Conservation (phyloP, 2,329 filamentous ascomycete genomes). For the Aspergillus sp. region DNA sequence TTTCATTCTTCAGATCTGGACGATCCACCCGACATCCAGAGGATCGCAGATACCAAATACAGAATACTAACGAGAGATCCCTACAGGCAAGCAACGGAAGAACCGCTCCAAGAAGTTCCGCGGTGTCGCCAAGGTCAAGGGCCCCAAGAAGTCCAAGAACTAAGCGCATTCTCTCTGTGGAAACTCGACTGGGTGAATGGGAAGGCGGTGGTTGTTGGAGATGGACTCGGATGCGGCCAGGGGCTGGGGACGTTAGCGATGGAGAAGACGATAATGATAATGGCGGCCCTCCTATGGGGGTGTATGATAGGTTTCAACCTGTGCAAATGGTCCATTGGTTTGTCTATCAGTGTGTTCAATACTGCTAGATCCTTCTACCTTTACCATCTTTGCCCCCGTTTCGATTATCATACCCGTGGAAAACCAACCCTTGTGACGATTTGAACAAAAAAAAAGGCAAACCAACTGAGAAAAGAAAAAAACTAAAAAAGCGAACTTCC, state of each 20-base stretch:
- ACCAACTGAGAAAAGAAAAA: not conserved
- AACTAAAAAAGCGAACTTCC: slow-evolving; percentile 2
- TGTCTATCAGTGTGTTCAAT: not conserved
- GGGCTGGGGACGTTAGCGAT: slow-evolving; percentile 21
- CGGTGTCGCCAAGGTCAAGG: slow-evolving; percentile 98
- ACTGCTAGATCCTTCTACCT: not conserved
- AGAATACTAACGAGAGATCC: not conserved
- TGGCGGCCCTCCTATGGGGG: slow-evolving; percentile 11
- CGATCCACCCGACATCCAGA: not conserved
- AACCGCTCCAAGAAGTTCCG: slow-evolving; percentile 99
- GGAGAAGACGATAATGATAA: slow-evolving; percentile 19
- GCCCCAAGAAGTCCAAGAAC: slow-evolving; percentile 87
- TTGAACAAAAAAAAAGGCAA: not conserved
- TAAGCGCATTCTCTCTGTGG: slow-evolving; percentile 52
- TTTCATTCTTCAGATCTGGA: not conserved
- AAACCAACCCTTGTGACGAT: not conserved
- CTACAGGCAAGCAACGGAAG: slow-evolving; percentile 98
- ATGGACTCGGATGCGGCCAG: slow-evolving; percentile 22
- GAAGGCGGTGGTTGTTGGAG: slow-evolving; percentile 21
- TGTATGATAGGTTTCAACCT: not conserved
- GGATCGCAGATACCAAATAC: not conserved
- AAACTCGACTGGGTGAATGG: slow-evolving; percentile 18
- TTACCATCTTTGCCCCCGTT: not conserved
- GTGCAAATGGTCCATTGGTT: not conserved
- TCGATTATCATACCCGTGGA: not conserved